phyloP scores from a whole-genome alignment of 192 early-diverging fungal genomes.

The Cetraspora pellucida region DNA sequence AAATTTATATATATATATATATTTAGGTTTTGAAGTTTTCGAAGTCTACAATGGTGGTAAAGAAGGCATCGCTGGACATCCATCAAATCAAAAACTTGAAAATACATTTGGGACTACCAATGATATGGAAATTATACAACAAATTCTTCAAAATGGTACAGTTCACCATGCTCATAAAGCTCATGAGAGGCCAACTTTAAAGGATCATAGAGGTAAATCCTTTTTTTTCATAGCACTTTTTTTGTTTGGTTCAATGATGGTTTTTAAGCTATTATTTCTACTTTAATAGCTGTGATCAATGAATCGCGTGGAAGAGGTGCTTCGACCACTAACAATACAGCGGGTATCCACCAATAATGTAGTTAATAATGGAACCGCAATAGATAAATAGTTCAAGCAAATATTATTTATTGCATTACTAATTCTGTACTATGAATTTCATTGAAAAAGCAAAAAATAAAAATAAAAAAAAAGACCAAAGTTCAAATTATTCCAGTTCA shows the following conservation, averaged over 20 bases:
- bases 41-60: slow-evolving; percentile 7
- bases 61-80: slow-evolving; percentile 15
- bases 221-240: not conserved
- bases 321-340: too few relatives aligned
- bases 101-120: slow-evolving; percentile 13
- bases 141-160: not conserved
- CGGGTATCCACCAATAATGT: too few relatives aligned
- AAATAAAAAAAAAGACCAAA: too few relatives aligned
- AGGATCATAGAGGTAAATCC: not conserved
- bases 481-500: too few relatives aligned
- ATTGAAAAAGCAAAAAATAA: too few relatives aligned
- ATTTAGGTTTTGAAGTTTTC: slow-evolving; percentile 18
- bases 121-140: not conserved
- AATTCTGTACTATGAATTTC: too few relatives aligned
- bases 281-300: not conserved
- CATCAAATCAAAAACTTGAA: slow-evolving; percentile 28
- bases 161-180: slow-evolving; percentile 10
- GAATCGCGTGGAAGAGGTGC: slow-evolving; percentile 14
- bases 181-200: not conserved
- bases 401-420: too few relatives aligned
- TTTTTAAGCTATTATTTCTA: not conserved
- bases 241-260: not conserved
- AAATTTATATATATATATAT: not conserved
- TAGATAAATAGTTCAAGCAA: not conserved
- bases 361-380: too few relatives aligned